phyloP scores from a whole-genome alignment of 2,329 filamentous ascomycete species.

The Talaromyces piceae region DNA sequence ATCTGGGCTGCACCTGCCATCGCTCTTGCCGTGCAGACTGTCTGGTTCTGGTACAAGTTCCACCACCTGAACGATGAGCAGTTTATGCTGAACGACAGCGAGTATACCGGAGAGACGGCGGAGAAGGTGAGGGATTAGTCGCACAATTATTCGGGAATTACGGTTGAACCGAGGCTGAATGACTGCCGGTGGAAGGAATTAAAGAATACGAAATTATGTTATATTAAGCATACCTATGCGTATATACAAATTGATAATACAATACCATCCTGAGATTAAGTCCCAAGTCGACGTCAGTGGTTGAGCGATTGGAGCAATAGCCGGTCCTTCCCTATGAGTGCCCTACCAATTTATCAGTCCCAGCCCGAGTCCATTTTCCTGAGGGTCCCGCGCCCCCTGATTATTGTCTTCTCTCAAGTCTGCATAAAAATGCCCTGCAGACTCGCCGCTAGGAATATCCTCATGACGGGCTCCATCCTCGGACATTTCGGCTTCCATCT shows the following conservation, averaged over 20 bases:
- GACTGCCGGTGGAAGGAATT: neutral
- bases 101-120: neutral
- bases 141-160: neutral
- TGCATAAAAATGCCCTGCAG: too few relatives aligned
- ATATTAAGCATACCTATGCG: neutral
- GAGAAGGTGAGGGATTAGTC: neutral
- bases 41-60: conserved; percentile 44
- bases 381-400: too few relatives aligned
- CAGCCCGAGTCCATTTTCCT: too few relatives aligned
- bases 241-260: too few relatives aligned
- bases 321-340: too few relatives aligned
- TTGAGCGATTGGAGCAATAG: too few relatives aligned
- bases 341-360: too few relatives aligned
- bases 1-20: conserved; percentile 44
- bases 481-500: neutral
- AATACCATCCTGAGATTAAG: too few relatives aligned
- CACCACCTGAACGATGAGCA: conserved; percentile 41
- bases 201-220: neutral
- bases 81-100: conserved; percentile 29
- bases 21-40: conserved; percentile 40
- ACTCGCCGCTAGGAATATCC: too few relatives aligned
- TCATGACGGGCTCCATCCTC: neutral
- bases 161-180: neutral
- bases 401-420: too few relatives aligned
- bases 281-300: too few relatives aligned